These are phyloP conservation scores for Rubroboletus satanas DNA, from an alignment of 768 basidiomycete species.

Conservation along the genomic window DNA sequence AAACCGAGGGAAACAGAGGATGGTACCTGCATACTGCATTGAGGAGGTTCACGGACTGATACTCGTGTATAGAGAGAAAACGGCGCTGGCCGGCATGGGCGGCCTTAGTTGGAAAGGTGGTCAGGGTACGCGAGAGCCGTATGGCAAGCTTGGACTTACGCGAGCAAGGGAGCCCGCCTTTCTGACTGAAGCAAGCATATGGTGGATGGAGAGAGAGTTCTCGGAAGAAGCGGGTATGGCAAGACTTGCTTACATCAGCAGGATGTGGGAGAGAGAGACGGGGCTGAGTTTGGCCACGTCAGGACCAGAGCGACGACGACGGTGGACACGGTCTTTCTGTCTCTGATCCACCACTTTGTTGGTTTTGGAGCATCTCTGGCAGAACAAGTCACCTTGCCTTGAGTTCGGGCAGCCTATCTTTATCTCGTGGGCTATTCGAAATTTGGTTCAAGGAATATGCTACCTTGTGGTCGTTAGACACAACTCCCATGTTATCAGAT, in stretches of 20 bases:
- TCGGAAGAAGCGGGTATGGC: slow-evolving; percentile 9
- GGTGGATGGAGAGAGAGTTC: slow-evolving; percentile 25
- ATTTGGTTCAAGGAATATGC: slow-evolving; percentile 74
- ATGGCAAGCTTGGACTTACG: slow-evolving; percentile 35
- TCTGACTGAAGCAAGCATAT: slow-evolving; percentile 66
- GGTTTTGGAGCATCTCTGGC: slow-evolving; percentile 54
- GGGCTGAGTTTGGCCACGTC: slow-evolving; percentile 12
- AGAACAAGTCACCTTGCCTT: slow-evolving; percentile 64
- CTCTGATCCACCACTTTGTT: slow-evolving; percentile 55
- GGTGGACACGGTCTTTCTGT: slow-evolving; percentile 63
- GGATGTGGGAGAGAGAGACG: background rate
- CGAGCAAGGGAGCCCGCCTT: slow-evolving; percentile 63
- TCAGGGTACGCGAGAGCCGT: background rate
- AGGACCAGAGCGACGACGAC: slow-evolving; percentile 76
- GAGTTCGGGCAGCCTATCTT: slow-evolving; percentile 66
- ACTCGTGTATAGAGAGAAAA: slow-evolving; percentile 95
- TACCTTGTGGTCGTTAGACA: slow-evolving; percentile 1
- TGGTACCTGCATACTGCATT: slow-evolving; percentile 64
- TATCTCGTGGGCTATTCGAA: slow-evolving; percentile 59
- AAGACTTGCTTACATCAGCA: slow-evolving; percentile 39
- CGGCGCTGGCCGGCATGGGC: slow-evolving; percentile 82
- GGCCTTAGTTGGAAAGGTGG: slow-evolving; percentile 37
- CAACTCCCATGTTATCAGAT: slow-evolving; percentile 12
- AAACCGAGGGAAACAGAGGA: background rate
- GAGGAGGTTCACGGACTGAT: slow-evolving; percentile 92